Percentiles rank a stretch among this genome's conserved stretches.
These are phyloP conservation scores for Cladosporium austrohemisphaericum DNA, from an alignment of 2,329 filamentous ascomycete species.

Conservation along the genomic window DNA sequence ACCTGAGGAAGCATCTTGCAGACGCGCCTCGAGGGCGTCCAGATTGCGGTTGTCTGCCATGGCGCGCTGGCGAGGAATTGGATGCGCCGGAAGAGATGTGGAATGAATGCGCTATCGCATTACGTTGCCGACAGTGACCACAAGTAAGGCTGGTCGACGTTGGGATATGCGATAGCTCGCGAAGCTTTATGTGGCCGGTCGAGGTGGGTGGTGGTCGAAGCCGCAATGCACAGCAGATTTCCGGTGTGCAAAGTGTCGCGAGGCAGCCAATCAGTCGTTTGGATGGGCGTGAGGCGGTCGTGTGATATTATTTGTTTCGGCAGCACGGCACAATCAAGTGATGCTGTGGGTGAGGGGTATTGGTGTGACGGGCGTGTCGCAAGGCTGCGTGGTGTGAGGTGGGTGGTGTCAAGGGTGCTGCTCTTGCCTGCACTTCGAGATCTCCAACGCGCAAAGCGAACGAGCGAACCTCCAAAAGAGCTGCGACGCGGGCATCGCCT, in stretches of 20 bases:
- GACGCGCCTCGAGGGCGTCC: conserved; percentile 46
- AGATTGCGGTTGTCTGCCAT: conserved; percentile 41
- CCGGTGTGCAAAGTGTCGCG: not conserved
- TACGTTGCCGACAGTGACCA: not conserved
- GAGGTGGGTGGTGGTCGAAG: conserved; percentile 1
- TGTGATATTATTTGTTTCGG: not conserved
- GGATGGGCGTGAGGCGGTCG: conserved; percentile 1
- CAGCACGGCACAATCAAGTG: conserved; percentile 16
- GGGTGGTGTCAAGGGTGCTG: too few species aligned
- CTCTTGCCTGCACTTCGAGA: too few species aligned
- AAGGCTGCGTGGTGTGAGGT: conserved; percentile 2
- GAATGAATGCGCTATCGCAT: conserved; percentile 10
- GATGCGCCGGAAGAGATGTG: conserved; percentile 4
- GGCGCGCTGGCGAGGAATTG: conserved; percentile 10
- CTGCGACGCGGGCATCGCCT: not conserved
- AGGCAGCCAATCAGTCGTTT: conserved; percentile 4
- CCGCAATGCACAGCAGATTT: not conserved
- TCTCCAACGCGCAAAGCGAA: conserved; percentile 3
- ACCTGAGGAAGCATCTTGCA: conserved; percentile 38
- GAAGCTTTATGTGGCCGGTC: not conserved
- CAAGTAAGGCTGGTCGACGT: not conserved
- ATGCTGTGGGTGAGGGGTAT: conserved; percentile 9
- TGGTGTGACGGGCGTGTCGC: not conserved
- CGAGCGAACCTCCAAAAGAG: not conserved
- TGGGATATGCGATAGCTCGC: not conserved